phyloP scores from a whole-genome alignment of 768 basidiomycete genomes.

The Dacryopinax spathularia region DNA sequence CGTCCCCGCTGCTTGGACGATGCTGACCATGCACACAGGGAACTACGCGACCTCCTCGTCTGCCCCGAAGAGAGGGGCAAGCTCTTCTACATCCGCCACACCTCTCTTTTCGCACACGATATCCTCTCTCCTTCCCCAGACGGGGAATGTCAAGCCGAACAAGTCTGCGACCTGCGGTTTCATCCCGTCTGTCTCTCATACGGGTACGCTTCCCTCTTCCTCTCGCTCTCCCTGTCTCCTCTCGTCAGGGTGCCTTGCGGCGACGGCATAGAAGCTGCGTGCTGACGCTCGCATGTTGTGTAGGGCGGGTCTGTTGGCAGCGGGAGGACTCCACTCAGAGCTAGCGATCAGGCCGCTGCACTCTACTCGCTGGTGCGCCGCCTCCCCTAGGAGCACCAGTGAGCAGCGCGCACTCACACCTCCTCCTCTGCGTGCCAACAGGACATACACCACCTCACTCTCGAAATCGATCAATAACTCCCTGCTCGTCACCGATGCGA shows the following conservation, averaged over 20 bases:
- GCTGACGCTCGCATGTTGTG: too few relatives aligned
- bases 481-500: slow-evolving; percentile 45
- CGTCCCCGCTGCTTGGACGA: not conserved
- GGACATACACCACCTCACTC: slow-evolving; percentile 44
- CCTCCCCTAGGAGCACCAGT: not conserved
- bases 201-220: not conserved
- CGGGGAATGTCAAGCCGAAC: not conserved
- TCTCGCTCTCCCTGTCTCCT: not conserved
- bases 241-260: too few relatives aligned
- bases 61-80: slow-evolving; percentile 54
- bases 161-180: not conserved
- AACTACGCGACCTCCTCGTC: slow-evolving; percentile 63
- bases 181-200: not conserved
- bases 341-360: slow-evolving; percentile 9
- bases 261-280: too few relatives aligned
- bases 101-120: slow-evolving; percentile 48
- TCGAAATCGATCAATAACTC: slow-evolving; percentile 72
- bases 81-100: slow-evolving; percentile 45
- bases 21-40: slow-evolving; percentile 28
- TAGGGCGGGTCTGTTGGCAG: slow-evolving; percentile 12
- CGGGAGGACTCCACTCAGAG: slow-evolving; percentile 16
- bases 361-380: slow-evolving; percentile 6
- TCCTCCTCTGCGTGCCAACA: not conserved
- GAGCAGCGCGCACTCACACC: slow-evolving; percentile 4
- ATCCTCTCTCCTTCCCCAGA: slow-evolving; percentile 28